Evolutionary conservation across 2,329 filamentous ascomycete species (phyloP), one percentile per base, ranked within the genome.

Genomic region (Exophiala calicioides): DNA sequence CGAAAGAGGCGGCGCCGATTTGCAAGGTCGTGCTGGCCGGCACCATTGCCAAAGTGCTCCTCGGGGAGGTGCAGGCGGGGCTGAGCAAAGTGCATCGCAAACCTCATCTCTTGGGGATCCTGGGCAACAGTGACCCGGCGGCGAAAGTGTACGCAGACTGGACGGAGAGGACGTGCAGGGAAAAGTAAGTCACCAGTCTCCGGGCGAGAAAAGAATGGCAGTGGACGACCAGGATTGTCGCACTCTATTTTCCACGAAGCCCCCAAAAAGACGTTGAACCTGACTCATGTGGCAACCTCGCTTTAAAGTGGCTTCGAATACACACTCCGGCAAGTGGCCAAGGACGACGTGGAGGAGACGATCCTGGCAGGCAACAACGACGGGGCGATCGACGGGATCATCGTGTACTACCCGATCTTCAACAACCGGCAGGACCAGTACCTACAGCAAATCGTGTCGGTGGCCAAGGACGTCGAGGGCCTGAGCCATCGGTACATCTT

Each of bases 341-440:
- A 91, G 66, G 90, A 97, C 64, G 78, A 83, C 35, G 86, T 97
- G 54, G 93, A 98, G 75, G 88, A 95, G 60, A 83, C 85, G 57
- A 86, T 98, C 63, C 80, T 91, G 58, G 78, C 79, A 57, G 91
- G 91, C 64, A 98, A 98, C 69, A 73, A 79, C 23, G 88, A 97
- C 68, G 65, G 78, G 46, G 64, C 71, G 12, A 81, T 96, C 54
- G 88, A 95, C 69, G 91, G 80, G 52, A 95, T 96, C 64, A 94
- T 98, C 58, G 88, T 98, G 65, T 98, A 98, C 78, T 98, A 97
- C 69, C 93, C 93, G 45, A 94, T 98, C 70, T 97, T 96, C 69
- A 86, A 90, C 72, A 85, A 84, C 41, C 79, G 82, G 20, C 89
- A 95, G 69, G 93, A 98, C 70, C 86, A 88, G 68, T 97, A 97